Evolutionary conservation across 192 early-diverging fungal species (phyloP), one percentile per base, ranked within the genome.

Genomic region (Lobulomyces angularis): DNA sequence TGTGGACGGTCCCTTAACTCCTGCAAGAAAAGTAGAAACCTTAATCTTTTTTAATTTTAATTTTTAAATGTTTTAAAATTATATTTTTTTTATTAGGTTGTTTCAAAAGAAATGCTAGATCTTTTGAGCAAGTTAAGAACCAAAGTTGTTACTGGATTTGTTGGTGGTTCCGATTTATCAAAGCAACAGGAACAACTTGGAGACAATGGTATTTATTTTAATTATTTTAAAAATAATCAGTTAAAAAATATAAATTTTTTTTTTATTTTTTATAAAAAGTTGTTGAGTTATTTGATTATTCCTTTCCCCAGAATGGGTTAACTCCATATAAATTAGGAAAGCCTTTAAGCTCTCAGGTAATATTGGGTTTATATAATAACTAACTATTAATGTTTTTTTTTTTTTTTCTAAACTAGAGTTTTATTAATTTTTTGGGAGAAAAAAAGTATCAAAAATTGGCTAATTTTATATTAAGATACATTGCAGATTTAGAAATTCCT

Each of bases 171-270:
- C 24, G 91, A 97, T 50, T 62, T 96, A 41, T 57, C 37, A 58
- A 97, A 97, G 71, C 94, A 97, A 67, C 52, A 78, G 48, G 94
- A 97, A 67, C 94, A 97, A 65, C 74, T 97, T 51, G 94, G 90
- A 21, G 55, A 58, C 16, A 67, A 74, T 51, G 80, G 86, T 86
- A 71, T 21, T 55, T 46, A 12, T 19, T 3, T 18, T n/a, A n/a
- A n/a, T n/a, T n/a, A n/a, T n/a, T n/a, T n/a, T n/a, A n/a, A n/a
- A n/a, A n/a, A n/a, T n/a, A n/a, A n/a, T n/a, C n/a, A n/a, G n/a
- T n/a, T n/a, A n/a, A n/a, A n/a, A n/a, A n/a, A n/a, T n/a, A n/a
- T n/a, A n/a, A n/a, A n/a, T 12, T 35, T 50, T 46, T 7, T 46
- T 11, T 19, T 18, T 4, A 50, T 19, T 5, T 24, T 16, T 33